A percentile compares a stretch with the other conserved stretches of the same genome.
phyloP scores from a whole-genome alignment of 31 red algal genomes.

The Endocladia muricata region DNA sequence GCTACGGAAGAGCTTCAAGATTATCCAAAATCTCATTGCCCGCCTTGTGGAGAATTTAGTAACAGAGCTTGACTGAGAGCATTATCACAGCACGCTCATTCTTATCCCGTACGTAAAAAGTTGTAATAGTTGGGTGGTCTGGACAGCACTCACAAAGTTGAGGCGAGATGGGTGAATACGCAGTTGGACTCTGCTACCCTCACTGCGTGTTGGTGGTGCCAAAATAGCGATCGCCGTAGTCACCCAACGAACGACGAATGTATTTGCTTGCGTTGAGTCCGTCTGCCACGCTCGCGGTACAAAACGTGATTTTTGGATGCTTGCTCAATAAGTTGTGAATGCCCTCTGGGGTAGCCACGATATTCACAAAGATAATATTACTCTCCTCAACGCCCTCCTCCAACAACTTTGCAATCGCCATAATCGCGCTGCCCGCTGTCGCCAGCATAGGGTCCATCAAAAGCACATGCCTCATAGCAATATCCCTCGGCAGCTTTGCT shows the following conservation, averaged over 20 bases:
- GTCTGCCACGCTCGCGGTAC: slow-evolving; percentile 78
- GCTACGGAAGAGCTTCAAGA: no score
- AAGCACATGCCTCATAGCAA: slow-evolving; percentile 72
- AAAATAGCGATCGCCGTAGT: slow-evolving; percentile 93
- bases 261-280: slow-evolving; percentile 73
- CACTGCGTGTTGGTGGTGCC: slow-evolving; percentile 17
- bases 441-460: slow-evolving; percentile 95
- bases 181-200: no score
- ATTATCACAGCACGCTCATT: no score
- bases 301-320: slow-evolving; percentile 63
- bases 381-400: slow-evolving; percentile 69
- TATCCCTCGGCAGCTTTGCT: slow-evolving; percentile 77
- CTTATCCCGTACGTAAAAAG: no score
- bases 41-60: no score
- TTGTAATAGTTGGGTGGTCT: no score
- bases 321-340: slow-evolving; percentile 37
- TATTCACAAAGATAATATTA: slow-evolving; percentile 82
- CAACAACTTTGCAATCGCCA: slow-evolving; percentile 66
- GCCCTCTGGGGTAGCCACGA: slow-evolving; percentile 74
- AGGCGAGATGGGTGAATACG: no score
- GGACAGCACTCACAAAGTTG: no score
- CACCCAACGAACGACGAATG: slow-evolving; percentile 77
- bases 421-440: slow-evolving; percentile 72
- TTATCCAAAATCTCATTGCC: no score
- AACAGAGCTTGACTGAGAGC: no score